Base-by-base conservation (phyloP, 805 yeast genomes). In the Saccharomycopsis capsularis region DNA sequence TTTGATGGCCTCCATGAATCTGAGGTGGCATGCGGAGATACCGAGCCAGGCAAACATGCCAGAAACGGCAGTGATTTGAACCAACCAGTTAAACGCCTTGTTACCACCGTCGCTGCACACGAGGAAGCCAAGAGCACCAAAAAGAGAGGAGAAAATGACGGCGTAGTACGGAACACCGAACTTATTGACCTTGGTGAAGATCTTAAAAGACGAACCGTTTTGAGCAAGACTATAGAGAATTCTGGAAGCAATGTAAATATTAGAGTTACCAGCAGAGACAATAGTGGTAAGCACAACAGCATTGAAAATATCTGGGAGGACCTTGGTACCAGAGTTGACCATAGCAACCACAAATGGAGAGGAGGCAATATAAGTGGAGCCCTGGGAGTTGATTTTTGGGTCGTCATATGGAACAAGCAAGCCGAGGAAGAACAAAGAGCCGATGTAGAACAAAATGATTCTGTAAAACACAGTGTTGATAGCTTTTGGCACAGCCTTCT, bases 1-100 rank as follows among this genome's bases (percentile, higher is more conserved):
- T 57, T 73, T 75, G 57, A 86, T 66, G 30, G 82, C 81, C 37
- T 69, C 63, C 81, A 83, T 83, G 66, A 83, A 84, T 62, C 90
- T 70, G 50, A 84, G 65, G 64, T 82, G 90, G 2, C 84, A 69
- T 41, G 75, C 63, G 25, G 81, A 71, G 53, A 83, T 82, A 61
- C 78, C 75, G 43, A 79, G 73, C 90, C 90, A 82, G 16, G 85
- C 74, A 56, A 82, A 79, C 56, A 83, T 71, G 51, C 90, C 90
- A 9, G 89, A 81, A 43, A 82, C 82, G 25, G 85, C 85, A n/a
- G 86, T 76, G 57, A 84, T 82, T 63, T 82, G 82, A 56, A 82
- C 66, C 51, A 84, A 69, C 90, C 90, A 84, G 59, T 74, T 68
- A 67, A 84, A 84, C 3, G 73, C 70, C 37, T 62, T 60, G 50